Percentiles rank a stretch among this genome's conserved stretches.
Evolutionary conservation across 139 green algal species (phyloP).

Genomic region (Chlamydomonas eustigma): DNA sequence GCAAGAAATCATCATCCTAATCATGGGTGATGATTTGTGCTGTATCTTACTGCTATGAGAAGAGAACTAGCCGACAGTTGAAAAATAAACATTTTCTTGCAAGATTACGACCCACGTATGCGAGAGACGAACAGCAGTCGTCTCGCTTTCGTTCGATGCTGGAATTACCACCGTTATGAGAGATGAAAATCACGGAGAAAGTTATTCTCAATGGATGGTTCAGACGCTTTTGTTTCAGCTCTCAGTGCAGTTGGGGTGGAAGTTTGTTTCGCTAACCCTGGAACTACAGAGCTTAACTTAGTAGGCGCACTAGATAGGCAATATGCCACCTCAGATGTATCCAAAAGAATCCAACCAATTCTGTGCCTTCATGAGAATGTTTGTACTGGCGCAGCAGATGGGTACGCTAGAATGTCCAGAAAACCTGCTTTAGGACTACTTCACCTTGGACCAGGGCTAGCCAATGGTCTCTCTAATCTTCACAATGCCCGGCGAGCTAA

Average conservation of each 20-base stretch:
- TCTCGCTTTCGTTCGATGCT: too few species aligned
- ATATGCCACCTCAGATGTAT: not conserved
- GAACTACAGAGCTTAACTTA: constrained; percentile 69
- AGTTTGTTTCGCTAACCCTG: constrained; percentile 45
- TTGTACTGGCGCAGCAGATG: constrained; percentile 66
- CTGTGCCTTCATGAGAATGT: constrained; percentile 85
- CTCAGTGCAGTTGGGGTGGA: not conserved
- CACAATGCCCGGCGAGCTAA: constrained; percentile 50
- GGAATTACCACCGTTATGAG: too few species aligned
- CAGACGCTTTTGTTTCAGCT: not conserved
- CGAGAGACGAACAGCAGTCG: too few species aligned
- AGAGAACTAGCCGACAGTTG: too few species aligned
- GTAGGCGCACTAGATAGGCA: constrained; percentile 51
- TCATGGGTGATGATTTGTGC: too few species aligned
- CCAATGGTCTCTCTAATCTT: constrained; percentile 62
- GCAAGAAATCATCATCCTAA: too few species aligned
- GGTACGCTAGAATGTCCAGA: constrained; percentile 59
- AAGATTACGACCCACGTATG: too few species aligned
- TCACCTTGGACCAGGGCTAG: constrained; percentile 66
- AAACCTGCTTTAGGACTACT: constrained; percentile 51
- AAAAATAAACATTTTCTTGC: too few species aligned
- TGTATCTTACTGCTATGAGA: too few species aligned
- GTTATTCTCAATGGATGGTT: not conserved
- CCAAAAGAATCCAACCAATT: constrained; percentile 51
- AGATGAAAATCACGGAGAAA: too few species aligned